Percentiles rank a stretch among this genome's conserved stretches.
These are phyloP conservation scores for Cyberlindnera japonica DNA, from an alignment of 805 yeast genomes.

Conservation along the genomic window DNA sequence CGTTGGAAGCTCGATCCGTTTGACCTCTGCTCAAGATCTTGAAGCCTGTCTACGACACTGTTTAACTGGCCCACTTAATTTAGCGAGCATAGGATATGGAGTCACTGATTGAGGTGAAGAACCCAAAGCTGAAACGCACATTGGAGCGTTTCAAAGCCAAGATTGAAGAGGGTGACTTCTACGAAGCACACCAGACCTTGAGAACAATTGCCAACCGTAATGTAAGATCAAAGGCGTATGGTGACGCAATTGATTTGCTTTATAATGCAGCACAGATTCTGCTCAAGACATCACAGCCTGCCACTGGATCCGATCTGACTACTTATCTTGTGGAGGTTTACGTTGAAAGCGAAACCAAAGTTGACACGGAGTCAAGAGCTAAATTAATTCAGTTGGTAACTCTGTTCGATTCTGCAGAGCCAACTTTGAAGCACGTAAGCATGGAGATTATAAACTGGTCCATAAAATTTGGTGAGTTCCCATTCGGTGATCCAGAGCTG, in stretches of 20 bases:
- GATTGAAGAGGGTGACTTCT: conserved; percentile 71
- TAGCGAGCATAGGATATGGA: too few relatives aligned
- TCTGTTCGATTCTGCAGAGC: conserved; percentile 45
- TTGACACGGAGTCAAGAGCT: conserved; percentile 41
- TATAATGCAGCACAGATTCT: conserved; percentile 68
- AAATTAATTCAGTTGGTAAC: conserved; percentile 46
- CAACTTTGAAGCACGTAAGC: conserved; percentile 62
- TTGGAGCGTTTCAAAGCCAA: conserved; percentile 62
- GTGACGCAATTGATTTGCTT: conserved; percentile 70
- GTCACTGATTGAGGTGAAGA: conserved; percentile 17
- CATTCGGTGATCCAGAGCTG: conserved; percentile 71
- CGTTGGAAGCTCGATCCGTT: too few relatives aligned
- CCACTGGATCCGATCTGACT: conserved; percentile 77
- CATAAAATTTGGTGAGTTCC: conserved; percentile 40
- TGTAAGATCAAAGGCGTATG: conserved; percentile 61
- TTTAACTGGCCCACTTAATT: too few relatives aligned
- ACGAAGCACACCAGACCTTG: conserved; percentile 95
- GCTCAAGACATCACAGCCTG: conserved; percentile 66
- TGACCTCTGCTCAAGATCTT: too few relatives aligned
- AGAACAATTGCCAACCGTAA: conserved; percentile 87
- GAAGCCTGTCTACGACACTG: too few relatives aligned
- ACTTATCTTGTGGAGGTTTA: conserved; percentile 70
- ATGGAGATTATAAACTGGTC: conserved; percentile 71
- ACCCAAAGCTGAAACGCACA: conserved; percentile 51
- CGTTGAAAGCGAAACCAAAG: conserved; percentile 43